These are phyloP conservation scores for Hypsizygus ulmarius DNA, from an alignment of 1,284 basidiomycete genomes.

Conservation along the genomic window DNA sequence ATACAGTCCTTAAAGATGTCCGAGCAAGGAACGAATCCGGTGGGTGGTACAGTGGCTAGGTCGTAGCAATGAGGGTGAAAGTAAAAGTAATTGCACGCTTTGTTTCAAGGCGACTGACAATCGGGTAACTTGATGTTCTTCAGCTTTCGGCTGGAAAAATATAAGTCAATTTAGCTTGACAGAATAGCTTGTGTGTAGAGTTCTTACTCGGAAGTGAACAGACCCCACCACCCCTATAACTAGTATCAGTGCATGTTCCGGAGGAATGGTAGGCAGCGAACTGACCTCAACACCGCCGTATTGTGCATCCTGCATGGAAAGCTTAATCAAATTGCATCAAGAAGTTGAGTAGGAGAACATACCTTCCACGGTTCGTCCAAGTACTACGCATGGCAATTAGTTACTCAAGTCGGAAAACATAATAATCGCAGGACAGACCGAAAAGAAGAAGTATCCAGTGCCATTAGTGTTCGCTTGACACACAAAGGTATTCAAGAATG, in stretches of 20 bases:
- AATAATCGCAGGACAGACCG: slow-evolving; percentile 39
- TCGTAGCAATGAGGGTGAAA: too few relatives aligned
- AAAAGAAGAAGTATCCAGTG: slow-evolving; percentile 86
- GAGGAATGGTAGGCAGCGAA: slow-evolving; percentile 1
- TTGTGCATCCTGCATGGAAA: slow-evolving; percentile 35
- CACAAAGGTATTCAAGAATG: slow-evolving; percentile 82
- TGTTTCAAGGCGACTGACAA: slow-evolving; percentile 37
- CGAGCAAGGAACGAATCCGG: too few relatives aligned
- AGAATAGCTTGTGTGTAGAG: not conserved
- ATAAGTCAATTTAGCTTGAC: not conserved
- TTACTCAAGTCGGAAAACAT: slow-evolving; percentile 1
- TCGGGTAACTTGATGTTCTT: slow-evolving; percentile 55
- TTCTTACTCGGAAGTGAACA: slow-evolving; percentile 45
- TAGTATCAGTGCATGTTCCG: not conserved
- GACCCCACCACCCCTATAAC: slow-evolving; percentile 50
- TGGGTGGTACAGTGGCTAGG: too few relatives aligned
- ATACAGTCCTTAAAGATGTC: too few relatives aligned
- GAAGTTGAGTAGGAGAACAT: slow-evolving; percentile 4
- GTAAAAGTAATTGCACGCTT: slow-evolving; percentile 5
- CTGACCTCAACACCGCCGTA: slow-evolving; percentile 83
- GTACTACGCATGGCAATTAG: slow-evolving; percentile 43
- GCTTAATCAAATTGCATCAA: not conserved
- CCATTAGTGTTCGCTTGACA: slow-evolving; percentile 83
- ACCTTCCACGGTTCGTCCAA: slow-evolving; percentile 88
- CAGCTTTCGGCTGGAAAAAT: slow-evolving; percentile 45